phyloP scores from a whole-genome alignment of 2,329 filamentous ascomycete genomes.

The Curvularia spicifera region DNA sequence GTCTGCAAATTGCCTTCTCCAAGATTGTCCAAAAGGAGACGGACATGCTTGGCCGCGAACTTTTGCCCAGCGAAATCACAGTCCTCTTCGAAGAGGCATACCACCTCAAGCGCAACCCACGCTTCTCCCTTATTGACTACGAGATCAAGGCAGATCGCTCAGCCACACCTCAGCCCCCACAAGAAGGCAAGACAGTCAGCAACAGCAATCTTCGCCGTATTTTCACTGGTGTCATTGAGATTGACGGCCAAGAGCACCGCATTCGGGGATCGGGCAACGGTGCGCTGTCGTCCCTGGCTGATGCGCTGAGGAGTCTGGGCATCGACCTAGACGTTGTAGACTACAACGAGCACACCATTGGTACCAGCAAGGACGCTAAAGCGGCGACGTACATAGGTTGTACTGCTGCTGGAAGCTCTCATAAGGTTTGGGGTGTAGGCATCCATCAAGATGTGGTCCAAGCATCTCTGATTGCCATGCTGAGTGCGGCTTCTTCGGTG shows the following conservation, averaged over 20 bases:
- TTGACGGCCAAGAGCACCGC: slow-evolving; percentile 79
- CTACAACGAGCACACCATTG: slow-evolving; percentile 96
- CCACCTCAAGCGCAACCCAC: slow-evolving; percentile 80
- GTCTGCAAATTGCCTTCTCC: slow-evolving; percentile 89
- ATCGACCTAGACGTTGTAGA: slow-evolving; percentile 90
- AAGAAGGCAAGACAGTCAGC: slow-evolving; percentile 73
- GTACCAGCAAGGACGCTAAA: slow-evolving; percentile 79
- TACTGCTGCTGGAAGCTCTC: slow-evolving; percentile 68
- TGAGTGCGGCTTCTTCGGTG: slow-evolving; percentile 86
- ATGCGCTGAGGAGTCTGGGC: slow-evolving; percentile 77
- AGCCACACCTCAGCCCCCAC: slow-evolving; percentile 71
- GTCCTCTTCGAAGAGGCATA: slow-evolving; percentile 88
- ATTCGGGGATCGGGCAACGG: slow-evolving; percentile 85
- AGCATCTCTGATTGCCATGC: slow-evolving; percentile 82
- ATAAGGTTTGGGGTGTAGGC: slow-evolving; percentile 87
- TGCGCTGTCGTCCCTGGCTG: slow-evolving; percentile 85
- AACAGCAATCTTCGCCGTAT: slow-evolving; percentile 79
- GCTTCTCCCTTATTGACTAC: slow-evolving; percentile 90
- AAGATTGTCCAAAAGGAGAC: slow-evolving; percentile 83
- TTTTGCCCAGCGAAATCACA: slow-evolving; percentile 82
- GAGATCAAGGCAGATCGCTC: slow-evolving; percentile 86
- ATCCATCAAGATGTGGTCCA: slow-evolving; percentile 93
- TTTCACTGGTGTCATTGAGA: slow-evolving; percentile 83
- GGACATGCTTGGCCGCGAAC: slow-evolving; percentile 81
- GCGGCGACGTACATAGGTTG: slow-evolving; percentile 97